A percentile compares a stretch with the other conserved stretches of the same genome.
Evolutionary conservation across 2,329 filamentous ascomycete genomes (phyloP).

Genomic region (Exophiala bonariae): DNA sequence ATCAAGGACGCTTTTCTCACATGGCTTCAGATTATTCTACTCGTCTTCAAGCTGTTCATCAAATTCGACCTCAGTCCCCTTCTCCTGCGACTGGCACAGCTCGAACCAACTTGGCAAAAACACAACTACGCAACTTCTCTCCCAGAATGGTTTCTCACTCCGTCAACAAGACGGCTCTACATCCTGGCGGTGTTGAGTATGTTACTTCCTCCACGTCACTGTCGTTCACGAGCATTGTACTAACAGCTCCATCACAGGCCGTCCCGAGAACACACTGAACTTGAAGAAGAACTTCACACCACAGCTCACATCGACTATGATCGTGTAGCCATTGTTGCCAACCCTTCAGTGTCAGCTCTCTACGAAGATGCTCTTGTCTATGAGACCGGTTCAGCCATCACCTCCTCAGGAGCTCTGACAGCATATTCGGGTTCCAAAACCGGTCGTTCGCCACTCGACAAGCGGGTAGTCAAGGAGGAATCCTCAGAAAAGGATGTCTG

Average conservation of each 20-base stretch:
- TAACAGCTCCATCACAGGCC: conserved; percentile 52
- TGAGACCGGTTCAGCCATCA: conserved; percentile 96
- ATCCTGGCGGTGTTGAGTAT: conserved; percentile 87
- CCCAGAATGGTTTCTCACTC: conserved; percentile 50
- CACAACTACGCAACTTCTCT: conserved; percentile 22
- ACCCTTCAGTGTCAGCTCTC: conserved; percentile 90
- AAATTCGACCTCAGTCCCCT: conserved; percentile 26
- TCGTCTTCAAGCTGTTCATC: conserved; percentile 22
- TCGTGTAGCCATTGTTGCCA: conserved; percentile 93
- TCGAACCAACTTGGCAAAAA: conserved; percentile 27
- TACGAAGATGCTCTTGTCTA: conserved; percentile 98
- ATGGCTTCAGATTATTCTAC: conserved; percentile 26
- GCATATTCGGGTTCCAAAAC: conserved; percentile 99
- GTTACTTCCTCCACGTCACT: conserved; percentile 41
- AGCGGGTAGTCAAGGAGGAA: conserved; percentile 92
- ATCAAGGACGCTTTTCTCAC: conserved; percentile 13
- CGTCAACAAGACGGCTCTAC: conserved; percentile 89
- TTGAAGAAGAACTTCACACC: conserved; percentile 97
- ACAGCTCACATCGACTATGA: conserved; percentile 99
- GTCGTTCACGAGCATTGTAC: conserved; percentile 11
- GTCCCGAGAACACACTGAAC: conserved; percentile 84
- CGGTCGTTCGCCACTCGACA: conserved; percentile 92
- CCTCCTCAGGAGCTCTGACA: conserved; percentile 88
- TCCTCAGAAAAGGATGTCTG: conserved; percentile 89
- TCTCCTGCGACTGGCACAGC: conserved; percentile 24